These are phyloP conservation scores for Trichoderma gracile DNA, from an alignment of 2,329 filamentous ascomycete genomes.

Conservation along the genomic window DNA sequence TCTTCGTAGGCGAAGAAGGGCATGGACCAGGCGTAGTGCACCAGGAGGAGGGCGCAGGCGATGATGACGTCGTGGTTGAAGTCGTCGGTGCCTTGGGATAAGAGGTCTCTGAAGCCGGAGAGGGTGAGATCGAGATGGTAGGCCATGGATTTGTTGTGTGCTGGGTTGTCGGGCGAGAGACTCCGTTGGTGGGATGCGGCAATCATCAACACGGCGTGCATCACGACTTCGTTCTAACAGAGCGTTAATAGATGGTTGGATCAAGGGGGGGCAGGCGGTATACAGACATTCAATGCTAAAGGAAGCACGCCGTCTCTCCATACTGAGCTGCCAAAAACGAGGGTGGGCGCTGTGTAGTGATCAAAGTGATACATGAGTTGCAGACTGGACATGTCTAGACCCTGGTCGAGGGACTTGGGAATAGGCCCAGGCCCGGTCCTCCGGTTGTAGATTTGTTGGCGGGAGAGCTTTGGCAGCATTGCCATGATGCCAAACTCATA, in stretches of 20 bases:
- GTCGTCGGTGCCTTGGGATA: slow-evolving; percentile 7
- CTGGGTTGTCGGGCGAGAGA: slow-evolving; percentile 1
- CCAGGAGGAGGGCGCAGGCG: slow-evolving; percentile 15
- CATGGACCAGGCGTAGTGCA: slow-evolving; percentile 24
- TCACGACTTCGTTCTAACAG: slow-evolving; percentile 12
- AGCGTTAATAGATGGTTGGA: background rate
- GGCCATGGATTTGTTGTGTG: slow-evolving; percentile 3
- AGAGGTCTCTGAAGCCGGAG: slow-evolving; percentile 15
- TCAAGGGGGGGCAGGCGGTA: rapidly evolving
- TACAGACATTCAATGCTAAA: slow-evolving; percentile 8
- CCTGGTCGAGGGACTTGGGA: background rate
- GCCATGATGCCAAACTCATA: slow-evolving; percentile 20
- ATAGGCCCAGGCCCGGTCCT: background rate
- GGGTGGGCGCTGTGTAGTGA: slow-evolving; percentile 6
- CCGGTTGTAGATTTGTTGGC: background rate
- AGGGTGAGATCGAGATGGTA: slow-evolving; percentile 21
- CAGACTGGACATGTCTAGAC: slow-evolving; percentile 9
- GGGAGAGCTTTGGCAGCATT: slow-evolving; percentile 4
- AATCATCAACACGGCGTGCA: slow-evolving; percentile 23
- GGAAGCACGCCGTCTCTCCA: slow-evolving; percentile 22
- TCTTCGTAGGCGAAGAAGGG: slow-evolving; percentile 19
- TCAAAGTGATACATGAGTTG: slow-evolving; percentile 24
- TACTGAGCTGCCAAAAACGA: slow-evolving; percentile 7
- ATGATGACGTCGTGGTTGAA: slow-evolving; percentile 16
- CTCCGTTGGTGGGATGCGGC: slow-evolving; percentile 18